Evolutionary conservation across 305 asterid species (phyloP).

Genomic region (Plantago coronopus): DNA sequence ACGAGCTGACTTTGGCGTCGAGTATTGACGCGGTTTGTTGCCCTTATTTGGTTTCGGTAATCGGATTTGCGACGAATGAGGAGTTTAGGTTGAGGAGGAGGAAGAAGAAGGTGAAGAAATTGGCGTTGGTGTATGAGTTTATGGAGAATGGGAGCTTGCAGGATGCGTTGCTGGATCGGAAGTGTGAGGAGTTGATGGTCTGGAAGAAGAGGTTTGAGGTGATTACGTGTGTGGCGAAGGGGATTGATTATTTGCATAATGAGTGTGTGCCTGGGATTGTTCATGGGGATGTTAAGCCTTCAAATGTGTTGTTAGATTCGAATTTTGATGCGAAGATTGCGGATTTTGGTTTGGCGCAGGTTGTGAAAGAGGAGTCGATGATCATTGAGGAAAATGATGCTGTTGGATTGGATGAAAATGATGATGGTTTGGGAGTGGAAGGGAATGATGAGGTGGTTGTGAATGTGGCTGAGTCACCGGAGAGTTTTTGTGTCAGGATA

Average conservation of each 20-base stretch:
- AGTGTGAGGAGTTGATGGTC: slow-evolving; percentile 60
- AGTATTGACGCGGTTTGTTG: slow-evolving; percentile 50
- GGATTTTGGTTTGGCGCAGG: slow-evolving; percentile 83
- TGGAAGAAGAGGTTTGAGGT: slow-evolving; percentile 71
- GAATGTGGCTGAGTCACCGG: slow-evolving; percentile 58
- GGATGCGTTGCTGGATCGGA: slow-evolving; percentile 69
- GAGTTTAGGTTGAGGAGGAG: slow-evolving; percentile 35
- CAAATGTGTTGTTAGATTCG: slow-evolving; percentile 66
- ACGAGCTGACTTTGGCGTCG: slow-evolving; percentile 63
- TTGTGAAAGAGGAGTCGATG: slow-evolving; percentile 22
- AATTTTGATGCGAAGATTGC: slow-evolving; percentile 77
- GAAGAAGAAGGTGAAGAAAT: slow-evolving; percentile 39
- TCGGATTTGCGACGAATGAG: slow-evolving; percentile 65
- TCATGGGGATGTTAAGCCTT: slow-evolving; percentile 84
- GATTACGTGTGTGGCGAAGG: slow-evolving; percentile 52
- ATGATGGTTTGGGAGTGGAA: slow-evolving; percentile 51
- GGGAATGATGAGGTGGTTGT: slow-evolving; percentile 61
- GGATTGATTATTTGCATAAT: slow-evolving; percentile 60
- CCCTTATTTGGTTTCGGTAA: slow-evolving; percentile 58
- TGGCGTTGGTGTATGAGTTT: slow-evolving; percentile 63
- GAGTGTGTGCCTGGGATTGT: slow-evolving; percentile 68
- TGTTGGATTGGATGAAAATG: slow-evolving; percentile 45
- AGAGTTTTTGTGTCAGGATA: slow-evolving; percentile 45
- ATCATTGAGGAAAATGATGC: slow-evolving; percentile 36
- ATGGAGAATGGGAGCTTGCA: slow-evolving; percentile 84